These are phyloP conservation scores for Melastoma candidum DNA, from an alignment of 441 rosid genomes.

Conservation along the genomic window DNA sequence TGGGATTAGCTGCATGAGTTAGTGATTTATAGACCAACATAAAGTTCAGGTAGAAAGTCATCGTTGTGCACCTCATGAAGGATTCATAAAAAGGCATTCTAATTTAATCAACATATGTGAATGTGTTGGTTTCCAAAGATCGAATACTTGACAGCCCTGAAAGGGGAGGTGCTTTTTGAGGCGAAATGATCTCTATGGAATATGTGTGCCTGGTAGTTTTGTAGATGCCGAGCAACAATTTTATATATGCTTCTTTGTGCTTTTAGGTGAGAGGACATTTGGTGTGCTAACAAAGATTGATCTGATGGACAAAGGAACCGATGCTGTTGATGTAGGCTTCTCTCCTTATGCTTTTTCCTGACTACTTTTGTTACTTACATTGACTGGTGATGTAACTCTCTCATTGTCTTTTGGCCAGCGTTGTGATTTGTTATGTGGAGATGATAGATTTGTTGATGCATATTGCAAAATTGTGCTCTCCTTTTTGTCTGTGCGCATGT, in stretches of 20 bases:
- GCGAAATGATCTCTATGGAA: no score
- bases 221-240: not conserved
- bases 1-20: not conserved
- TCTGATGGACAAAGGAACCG: conserved; percentile 94
- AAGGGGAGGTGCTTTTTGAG: no score
- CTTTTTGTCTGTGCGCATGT: no score
- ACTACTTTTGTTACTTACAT: not conserved
- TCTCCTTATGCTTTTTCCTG: conserved; percentile 11
- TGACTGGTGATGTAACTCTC: not conserved
- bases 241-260: conserved; percentile 1
- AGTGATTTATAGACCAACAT: no score
- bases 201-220: not conserved
- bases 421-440: not conserved
- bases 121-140: no score
- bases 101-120: no score
- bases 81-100: no score
- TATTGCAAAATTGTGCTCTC: no score
- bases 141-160: no score
- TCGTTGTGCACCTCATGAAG: no score
- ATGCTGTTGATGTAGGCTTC: conserved; percentile 83
- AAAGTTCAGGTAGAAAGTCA: no score
- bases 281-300: conserved; percentile 92
- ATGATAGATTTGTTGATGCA: no score
- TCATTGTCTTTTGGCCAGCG: not conserved
- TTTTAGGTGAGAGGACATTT: conserved; percentile 81